phyloP scores from a whole-genome alignment of 208 protist genomes.

The Kentomonas sorsogonicus region DNA sequence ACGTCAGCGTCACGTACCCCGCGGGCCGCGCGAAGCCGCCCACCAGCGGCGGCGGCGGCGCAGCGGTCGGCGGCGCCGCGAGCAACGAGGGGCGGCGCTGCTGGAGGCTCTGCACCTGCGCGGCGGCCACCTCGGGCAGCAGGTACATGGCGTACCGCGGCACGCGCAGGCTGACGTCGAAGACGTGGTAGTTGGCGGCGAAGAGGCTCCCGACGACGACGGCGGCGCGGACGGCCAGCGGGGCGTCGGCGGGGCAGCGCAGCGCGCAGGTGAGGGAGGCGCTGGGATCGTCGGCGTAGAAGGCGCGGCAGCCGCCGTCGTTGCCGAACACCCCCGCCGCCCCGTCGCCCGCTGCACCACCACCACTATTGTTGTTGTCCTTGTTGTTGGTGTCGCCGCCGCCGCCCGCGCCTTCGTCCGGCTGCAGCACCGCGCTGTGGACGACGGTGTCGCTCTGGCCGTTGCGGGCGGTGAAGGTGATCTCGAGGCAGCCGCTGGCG shows the following conservation, averaged over 20 bases:
- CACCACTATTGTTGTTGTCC: slow-evolving; percentile 14
- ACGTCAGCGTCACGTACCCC: slow-evolving; percentile 40
- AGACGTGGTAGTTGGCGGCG: slow-evolving; percentile 70
- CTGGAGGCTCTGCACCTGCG: slow-evolving; percentile 6
- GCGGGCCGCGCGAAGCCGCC: slow-evolving; percentile 18
- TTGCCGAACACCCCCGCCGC: slow-evolving; percentile 6
- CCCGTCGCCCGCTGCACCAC: not conserved
- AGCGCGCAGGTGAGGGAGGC: slow-evolving; percentile 53
- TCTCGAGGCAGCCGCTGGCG: slow-evolving; percentile 22
- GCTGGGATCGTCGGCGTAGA: slow-evolving; percentile 33
- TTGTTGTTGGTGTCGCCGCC: too few species aligned
- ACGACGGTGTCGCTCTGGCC: slow-evolving; percentile 46
- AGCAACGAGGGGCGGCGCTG: too few species aligned
- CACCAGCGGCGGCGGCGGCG: not conserved
- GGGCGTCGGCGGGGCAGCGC: slow-evolving; percentile 42
- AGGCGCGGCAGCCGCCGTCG: slow-evolving; percentile 29
- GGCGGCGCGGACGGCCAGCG: slow-evolving; percentile 55
- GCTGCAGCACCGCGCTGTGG: slow-evolving; percentile 59
- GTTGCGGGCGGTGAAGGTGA: slow-evolving; percentile 27
- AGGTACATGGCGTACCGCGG: slow-evolving; percentile 87
- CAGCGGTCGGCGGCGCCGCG: too few species aligned
- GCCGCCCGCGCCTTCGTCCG: slow-evolving; percentile 37
- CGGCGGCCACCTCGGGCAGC: slow-evolving; percentile 13
- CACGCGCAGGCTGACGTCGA: slow-evolving; percentile 68
- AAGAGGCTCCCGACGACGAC: slow-evolving; percentile 70